Base-by-base conservation (phyloP, 2,329 filamentous ascomycete species). In the Septoria linicola region DNA sequence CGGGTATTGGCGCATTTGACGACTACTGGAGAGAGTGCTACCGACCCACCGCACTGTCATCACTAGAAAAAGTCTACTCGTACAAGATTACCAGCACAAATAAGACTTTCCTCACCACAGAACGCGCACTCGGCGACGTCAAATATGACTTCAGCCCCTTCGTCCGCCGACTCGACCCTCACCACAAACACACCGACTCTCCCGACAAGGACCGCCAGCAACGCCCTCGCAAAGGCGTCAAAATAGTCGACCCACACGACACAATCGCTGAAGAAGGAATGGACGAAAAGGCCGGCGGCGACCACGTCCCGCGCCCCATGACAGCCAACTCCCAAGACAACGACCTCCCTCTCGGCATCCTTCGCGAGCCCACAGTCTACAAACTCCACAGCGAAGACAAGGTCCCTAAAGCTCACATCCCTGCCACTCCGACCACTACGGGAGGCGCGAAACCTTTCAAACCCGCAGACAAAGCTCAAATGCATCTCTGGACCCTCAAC, bases 1-100 rank as follows among this genome's bases (percentile, higher is more conserved):
- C 58, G 60, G 32, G 66, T 53, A 71, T 87, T 2, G 73, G 77
- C 3, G 82, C 80, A 53, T 89, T 89, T 54, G 92, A 97, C 66
- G 90, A 97, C 69, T 99, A 96, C 70, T 99, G 93, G 93, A 77
- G 93, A 6, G 93, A 99, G 68, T 97, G 96, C 69, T 99, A 99
- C 67, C 84, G 91, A 11, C 93, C 93, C 0, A 79, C 88, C 6
- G 88, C 88, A 0, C 73, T 97, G 1, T 96, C 93, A 0, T 93
- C 89, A 0, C 89, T 97, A 59, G 80, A 85, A 11, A 99, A 96
- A 67, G 87, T 96, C 68, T 96, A 96, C 66, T 83, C 89, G 0
- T 96, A 88, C 71, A 90, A 88, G 66, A 88, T 97, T 80, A 95
- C 92, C 65, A 31, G 46, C 35, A 91, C 88, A 0, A 93, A 88